Percentiles rank a stretch among this genome's conserved stretches.
Evolutionary conservation across 2,329 filamentous ascomycete genomes (phyloP).

Genomic region (Zalaria sp.): DNA sequence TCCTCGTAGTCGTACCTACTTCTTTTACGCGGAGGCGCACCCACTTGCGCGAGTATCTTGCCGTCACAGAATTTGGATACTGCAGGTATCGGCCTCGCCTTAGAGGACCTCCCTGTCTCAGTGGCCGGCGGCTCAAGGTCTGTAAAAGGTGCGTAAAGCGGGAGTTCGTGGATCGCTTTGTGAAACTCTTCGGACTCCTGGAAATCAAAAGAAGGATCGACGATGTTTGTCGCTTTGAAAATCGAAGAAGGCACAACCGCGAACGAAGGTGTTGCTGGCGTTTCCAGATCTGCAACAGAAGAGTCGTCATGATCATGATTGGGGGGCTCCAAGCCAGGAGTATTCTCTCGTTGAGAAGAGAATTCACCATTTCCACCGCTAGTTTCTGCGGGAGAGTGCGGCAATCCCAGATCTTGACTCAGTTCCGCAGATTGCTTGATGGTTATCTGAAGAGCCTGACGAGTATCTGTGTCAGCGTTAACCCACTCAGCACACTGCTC

Average conservation of each 20-base stretch:
- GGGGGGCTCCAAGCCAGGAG: constrained; percentile 4
- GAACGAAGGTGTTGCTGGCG: constrained; percentile 5
- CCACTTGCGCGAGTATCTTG: constrained; percentile 55
- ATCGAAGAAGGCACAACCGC: constrained; percentile 6
- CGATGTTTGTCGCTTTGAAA: constrained; percentile 7
- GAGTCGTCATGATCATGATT: constrained; percentile 3
- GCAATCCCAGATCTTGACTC: constrained; percentile 8
- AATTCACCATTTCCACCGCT: constrained; percentile 3
- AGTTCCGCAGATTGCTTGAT: constrained; percentile 25
- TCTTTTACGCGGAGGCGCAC: constrained; percentile 55
- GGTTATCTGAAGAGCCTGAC: constrained; percentile 54
- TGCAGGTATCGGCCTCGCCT: constrained; percentile 48
- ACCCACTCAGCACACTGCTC: constrained; percentile 76
- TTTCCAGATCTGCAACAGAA: constrained; percentile 3
- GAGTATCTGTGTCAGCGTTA: constrained; percentile 47
- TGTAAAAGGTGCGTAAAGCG: constrained; percentile 57
- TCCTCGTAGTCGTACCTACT: constrained; percentile 67
- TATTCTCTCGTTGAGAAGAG: constrained; percentile 1
- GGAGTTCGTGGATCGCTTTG: constrained; percentile 65
- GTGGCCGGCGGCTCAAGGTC: constrained; percentile 33
- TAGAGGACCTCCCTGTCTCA: neutral
- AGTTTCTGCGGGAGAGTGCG: constrained; percentile 9
- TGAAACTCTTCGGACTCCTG: constrained; percentile 7
- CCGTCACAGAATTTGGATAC: constrained; percentile 79
- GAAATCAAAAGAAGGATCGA: constrained; percentile 3